Evolutionary conservation across 768 basidiomycete species (phyloP).

Genomic region (Boletus insuetus): DNA sequence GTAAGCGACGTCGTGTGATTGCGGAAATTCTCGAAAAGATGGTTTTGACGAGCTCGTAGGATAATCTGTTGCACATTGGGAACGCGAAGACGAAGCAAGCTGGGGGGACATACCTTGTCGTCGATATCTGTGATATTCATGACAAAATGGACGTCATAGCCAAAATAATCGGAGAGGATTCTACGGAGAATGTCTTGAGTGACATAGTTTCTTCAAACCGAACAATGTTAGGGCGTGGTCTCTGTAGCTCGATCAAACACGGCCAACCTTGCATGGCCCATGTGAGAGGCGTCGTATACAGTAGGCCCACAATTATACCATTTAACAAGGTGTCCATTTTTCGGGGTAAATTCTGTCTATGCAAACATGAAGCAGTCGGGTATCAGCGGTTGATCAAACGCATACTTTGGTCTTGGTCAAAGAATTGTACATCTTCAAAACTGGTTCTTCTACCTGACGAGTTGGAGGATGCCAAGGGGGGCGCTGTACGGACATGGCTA

Average conservation of each 20-base stretch:
- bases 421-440: constrained; percentile 83
- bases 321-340: constrained; percentile 71
- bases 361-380: constrained; percentile 5
- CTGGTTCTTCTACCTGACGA: constrained; percentile 42
- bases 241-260: neutral
- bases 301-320: constrained; percentile 99
- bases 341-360: constrained; percentile 77
- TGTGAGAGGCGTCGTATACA: constrained; percentile 96
- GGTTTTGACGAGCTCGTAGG: constrained; percentile 77
- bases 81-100: neutral
- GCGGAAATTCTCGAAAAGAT: constrained; percentile 64
- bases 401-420: constrained; percentile 85
- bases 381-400: constrained; percentile 16
- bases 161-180: constrained; percentile 93
- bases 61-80: constrained; percentile 70
- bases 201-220: constrained; percentile 74
- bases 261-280: constrained; percentile 92
- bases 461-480: constrained; percentile 48
- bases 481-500: constrained; percentile 56
- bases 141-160: constrained; percentile 96
- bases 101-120: constrained; percentile 71
- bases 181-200: constrained; percentile 39
- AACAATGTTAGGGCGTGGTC: neutral
- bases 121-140: constrained; percentile 99
- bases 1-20: constrained; percentile 54